Conservation (phyloP, 192 early-diverging fungal genomes). For the Diversispora epigaea region DNA sequence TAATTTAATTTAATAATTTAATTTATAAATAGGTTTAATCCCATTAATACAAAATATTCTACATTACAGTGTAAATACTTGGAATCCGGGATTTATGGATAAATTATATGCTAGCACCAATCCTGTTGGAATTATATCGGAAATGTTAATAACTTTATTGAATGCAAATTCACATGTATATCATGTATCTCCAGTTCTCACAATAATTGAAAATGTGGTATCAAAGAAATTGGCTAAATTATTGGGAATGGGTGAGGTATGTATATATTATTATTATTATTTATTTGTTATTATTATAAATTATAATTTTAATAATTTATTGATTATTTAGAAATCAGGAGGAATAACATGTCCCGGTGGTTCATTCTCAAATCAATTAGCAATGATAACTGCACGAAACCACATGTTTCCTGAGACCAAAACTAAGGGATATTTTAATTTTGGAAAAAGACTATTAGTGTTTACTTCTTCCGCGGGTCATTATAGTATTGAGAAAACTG, state of each 20-base stretch:
- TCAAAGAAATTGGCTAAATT: constrained; percentile 47
- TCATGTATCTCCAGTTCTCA: constrained; percentile 67
- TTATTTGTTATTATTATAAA: background rate
- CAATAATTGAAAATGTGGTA: constrained; percentile 67
- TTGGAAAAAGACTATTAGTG: constrained; percentile 49
- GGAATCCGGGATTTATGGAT: constrained; percentile 76
- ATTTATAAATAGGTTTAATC: constrained; percentile 38
- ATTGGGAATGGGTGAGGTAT: constrained; percentile 49
- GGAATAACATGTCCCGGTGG: constrained; percentile 77
- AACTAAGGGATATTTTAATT: constrained; percentile 49
- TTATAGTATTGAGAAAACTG: constrained; percentile 75
- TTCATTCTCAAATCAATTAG: constrained; percentile 72
- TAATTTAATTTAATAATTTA: background rate
- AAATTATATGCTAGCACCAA: constrained; percentile 79
- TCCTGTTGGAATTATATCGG: constrained; percentile 71
- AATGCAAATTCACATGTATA: constrained; percentile 83
- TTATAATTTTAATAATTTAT: background rate
- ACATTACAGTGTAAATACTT: constrained; percentile 57
- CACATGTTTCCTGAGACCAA: constrained; percentile 61
- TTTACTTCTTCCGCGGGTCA: constrained; percentile 74
- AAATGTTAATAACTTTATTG: constrained; percentile 65
- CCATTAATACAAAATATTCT: constrained; percentile 48
- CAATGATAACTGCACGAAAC: constrained; percentile 75
- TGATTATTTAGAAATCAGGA: constrained; percentile 44
- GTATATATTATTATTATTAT: background rate